Base-by-base conservation (phyloP, 768 basidiomycete genomes). In the Lentinula raphanica region DNA sequence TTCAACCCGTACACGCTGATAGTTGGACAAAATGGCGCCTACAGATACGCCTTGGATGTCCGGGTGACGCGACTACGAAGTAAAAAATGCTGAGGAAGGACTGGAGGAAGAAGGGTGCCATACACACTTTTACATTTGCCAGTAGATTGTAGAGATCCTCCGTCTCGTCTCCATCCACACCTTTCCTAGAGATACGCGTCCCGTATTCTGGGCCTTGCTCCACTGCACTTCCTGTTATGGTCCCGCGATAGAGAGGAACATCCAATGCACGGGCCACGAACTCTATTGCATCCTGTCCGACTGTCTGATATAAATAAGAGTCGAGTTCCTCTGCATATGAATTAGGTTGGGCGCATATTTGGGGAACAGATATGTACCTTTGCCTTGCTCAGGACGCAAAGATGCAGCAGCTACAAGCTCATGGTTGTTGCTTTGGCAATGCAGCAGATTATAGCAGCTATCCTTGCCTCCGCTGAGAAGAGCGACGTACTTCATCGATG, bases 291-390 rank as follows among this genome's bases (percentile, higher is more conserved):
- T 94, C 92, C 68, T 98, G 95, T 1, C 95, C 97, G 27, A 99
- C 95, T n/a, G 96, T 98, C 71, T 99, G 97, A 71, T 98, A 99
- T 70, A 99, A 79, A 74, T 94, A 98, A 23, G 95, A 98, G 72
- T 99, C 95, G 66, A 98, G 84, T 77, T 99, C 97, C 78, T 98
- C 97, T 97, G 70, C 11, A 53, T 11, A n/a, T 44, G 60, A 55
- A 64, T 62, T 59, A 63, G 62, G 58, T 48, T 51, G 17, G 60
- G 59, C 63, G 63, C 54, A 63, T 6, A 36, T n/a, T 49, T 21
- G 1, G 25, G 28, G 25, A 3, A 15, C 53, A 60, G 56, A 56
- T 49, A 59, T 54, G 66, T 64, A 94, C 96, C 95, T 84, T 88
- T 90, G 65, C 93, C 95, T 58, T 79, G 74, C 61, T 79, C 83